Conservation (phyloP, 2,329 filamentous ascomycete genomes). For the Pseudogymnoascus sp. region DNA sequence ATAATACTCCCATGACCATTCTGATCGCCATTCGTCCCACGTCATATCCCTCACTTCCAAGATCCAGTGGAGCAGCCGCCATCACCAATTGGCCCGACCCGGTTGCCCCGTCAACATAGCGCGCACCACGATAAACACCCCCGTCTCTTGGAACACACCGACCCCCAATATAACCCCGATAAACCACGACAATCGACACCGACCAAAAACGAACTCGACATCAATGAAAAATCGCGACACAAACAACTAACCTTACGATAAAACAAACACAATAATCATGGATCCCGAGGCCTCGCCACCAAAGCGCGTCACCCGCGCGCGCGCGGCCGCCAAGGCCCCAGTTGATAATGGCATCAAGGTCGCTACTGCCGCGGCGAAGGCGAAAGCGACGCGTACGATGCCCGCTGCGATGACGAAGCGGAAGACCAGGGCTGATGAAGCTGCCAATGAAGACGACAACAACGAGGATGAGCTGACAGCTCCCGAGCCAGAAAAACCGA, state of each 20-base stretch:
- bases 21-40: background rate
- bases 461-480: conserved; percentile 28
- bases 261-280: conserved; percentile 35
- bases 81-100: background rate
- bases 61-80: background rate
- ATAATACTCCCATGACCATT: background rate
- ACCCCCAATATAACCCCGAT: conserved; percentile 5
- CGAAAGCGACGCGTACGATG: conserved; percentile 30
- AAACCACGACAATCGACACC: conserved; percentile 9
- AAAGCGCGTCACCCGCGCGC: conserved; percentile 52
- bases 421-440: conserved; percentile 51
- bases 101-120: conserved; percentile 7
- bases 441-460: conserved; percentile 41
- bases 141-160: conserved; percentile 3
- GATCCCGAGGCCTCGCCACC: conserved; percentile 47
- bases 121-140: conserved; percentile 1
- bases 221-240: conserved; percentile 8
- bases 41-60: background rate
- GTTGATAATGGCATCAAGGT: conserved; percentile 37
- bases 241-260: conserved; percentile 5
- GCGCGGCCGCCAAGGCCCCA: conserved; percentile 36
- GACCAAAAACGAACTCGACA: background rate
- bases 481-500: conserved; percentile 30
- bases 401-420: conserved; percentile 39
- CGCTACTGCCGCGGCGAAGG: conserved; percentile 43